Evolutionary conservation across 1,284 basidiomycete genomes (phyloP), one percentile per base, ranked within the genome.

Genomic region (Rhodotorula glutinis): DNA sequence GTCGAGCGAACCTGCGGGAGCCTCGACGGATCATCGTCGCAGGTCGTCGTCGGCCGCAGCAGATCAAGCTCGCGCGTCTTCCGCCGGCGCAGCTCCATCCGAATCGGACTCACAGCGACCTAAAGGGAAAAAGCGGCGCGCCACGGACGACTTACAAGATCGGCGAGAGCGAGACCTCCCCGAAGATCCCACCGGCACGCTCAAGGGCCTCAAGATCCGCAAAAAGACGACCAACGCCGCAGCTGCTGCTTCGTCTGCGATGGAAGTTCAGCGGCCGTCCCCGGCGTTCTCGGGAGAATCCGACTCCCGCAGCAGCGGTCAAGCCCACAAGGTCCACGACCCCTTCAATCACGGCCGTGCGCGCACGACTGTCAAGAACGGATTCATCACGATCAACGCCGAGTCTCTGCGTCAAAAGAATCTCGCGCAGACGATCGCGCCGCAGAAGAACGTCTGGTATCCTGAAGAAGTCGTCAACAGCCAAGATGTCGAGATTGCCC

Each of bases 261-360:
- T 25, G 23, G 23, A 46, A 11, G n/a, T 19, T 25, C 21, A 19
- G 17, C 43, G 21, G 8, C 25, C 33, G 5, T 25, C 56, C n/a
- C 21, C 16, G 30, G 44, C 25, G 5, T 8, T 16, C 21, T 17
- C 21, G 19, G 23, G 14, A 25, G 47, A 49, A 41, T 25, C 58
- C 29, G 53, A n/a, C 21, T 38, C 53, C 9, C 30, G 29, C 41
- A 65, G 65, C 69, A 66, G 60, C 60, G 70, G 57, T 29, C 63
- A 65, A 70, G 63, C 57, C 21, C 47, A 29, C 27, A 38, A 54
- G 16, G 46, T 27, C 21, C 11, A 51, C 40, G 60, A 64, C 41
- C 58, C 53, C 0, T 60, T 58, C 52, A 63, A 63, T 29, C 41
- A 63, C 21, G 64, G 64, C 19, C 21, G 54, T 2, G 23, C 10